Base-by-base conservation (phyloP, 2,329 filamentous ascomycete species). In the Fusarium pseudonygamai region DNA sequence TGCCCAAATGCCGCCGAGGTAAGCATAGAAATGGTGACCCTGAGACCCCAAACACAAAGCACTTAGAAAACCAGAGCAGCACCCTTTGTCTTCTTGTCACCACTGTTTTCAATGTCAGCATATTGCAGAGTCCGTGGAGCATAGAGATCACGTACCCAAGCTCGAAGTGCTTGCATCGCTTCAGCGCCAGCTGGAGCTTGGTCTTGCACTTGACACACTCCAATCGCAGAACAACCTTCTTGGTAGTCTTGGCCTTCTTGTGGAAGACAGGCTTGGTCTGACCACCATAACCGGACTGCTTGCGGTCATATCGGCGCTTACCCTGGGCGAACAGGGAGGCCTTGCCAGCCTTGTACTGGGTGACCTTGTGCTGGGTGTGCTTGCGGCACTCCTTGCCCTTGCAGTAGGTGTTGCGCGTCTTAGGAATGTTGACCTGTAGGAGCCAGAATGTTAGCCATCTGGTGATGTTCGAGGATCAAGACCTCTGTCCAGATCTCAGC, bases 51-150 rank as follows among this genome's bases (percentile, higher is more conserved):
- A 80, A 79, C 79, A 79, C 83, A 87, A 87, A 82, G 84, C 87
- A 90, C 88, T 92, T 97, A 99, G 92, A 99, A 99, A 83, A 99
- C 96, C 84, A 99, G 92, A 87, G 96, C 96, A 82, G 96, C 96
- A 93, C 96, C 96, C 95, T 99, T 99, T 83, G 96, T 99, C 94
- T 99, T 99, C 95, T 99, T 99, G 93, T 99, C 96, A 92, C 96
- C 96, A 92, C 96, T 97, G 80, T 82, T 79, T 64, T 74, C 71
- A 68, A 65, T 56, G 81, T 89, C 83, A 89, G 85, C 76, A 82
- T 78, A 26, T n/a, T 15, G 12, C 36, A 34, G 9, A 8, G 8
- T 24, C 11, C 11, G 5, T 13, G 46, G 47, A 72, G 30, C 16
- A 30, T 50, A 37, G 43, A 34, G 22, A 60, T 67, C 59, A 91